Percentiles rank a stretch among this genome's conserved stretches.
Conservation (phyloP, 2,329 filamentous ascomycete species). For the Acephala macrosclerotiorum region DNA sequence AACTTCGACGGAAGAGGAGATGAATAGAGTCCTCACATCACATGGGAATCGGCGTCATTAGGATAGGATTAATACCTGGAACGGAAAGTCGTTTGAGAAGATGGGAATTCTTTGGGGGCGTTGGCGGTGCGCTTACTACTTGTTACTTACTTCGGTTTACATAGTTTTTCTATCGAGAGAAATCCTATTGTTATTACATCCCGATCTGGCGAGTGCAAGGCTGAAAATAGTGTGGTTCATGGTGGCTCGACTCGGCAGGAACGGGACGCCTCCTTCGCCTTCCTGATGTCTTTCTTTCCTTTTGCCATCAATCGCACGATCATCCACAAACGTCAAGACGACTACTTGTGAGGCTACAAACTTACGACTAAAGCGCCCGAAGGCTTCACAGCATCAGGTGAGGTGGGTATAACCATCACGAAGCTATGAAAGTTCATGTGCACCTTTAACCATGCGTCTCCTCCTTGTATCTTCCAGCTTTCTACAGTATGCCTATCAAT, state of each 20-base stretch:
- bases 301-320: too few relatives aligned
- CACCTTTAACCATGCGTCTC: too few relatives aligned
- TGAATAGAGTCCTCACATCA: not conserved
- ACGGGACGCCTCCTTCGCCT: too few relatives aligned
- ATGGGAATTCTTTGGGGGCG: not conserved
- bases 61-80: slow-evolving; percentile 10
- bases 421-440: too few relatives aligned
- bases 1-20: slow-evolving; percentile 35
- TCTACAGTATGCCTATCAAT: too few relatives aligned
- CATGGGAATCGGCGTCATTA: slow-evolving; percentile 1
- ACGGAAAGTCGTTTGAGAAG: not conserved
- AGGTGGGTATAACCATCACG: too few relatives aligned
- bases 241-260: not conserved
- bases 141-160: not conserved
- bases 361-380: not conserved
- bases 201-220: not conserved
- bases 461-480: too few relatives aligned
- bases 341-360: too few relatives aligned
- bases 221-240: not conserved
- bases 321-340: too few relatives aligned
- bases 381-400: too few relatives aligned
- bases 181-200: not conserved
- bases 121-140: not conserved
- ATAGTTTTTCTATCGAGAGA: not conserved
- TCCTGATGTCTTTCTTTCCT: too few relatives aligned